phyloP scores from a whole-genome alignment of 2,329 filamentous ascomycete species.

The Cladosporium colombiae region DNA sequence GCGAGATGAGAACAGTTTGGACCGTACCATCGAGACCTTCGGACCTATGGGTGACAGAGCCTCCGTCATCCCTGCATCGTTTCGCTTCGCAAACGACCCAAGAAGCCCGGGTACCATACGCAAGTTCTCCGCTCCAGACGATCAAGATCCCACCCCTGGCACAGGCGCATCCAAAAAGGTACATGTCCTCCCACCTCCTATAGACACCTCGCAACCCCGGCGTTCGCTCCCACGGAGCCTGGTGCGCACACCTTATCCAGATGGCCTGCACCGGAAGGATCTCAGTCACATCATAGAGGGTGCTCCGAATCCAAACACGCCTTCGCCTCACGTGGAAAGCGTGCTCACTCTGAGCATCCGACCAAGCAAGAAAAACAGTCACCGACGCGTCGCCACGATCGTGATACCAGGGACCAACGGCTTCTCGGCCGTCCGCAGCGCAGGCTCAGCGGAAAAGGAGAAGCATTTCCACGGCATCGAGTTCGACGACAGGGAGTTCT shows the following conservation, averaged over 20 bases:
- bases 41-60: slow-evolving; percentile 24
- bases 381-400: slow-evolving; percentile 30
- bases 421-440: slow-evolving; percentile 28
- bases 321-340: slow-evolving; percentile 27
- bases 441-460: slow-evolving; percentile 20
- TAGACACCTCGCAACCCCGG: slow-evolving; percentile 31
- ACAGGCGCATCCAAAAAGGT: slow-evolving; percentile 27
- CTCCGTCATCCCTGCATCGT: slow-evolving; percentile 29
- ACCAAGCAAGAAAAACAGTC: slow-evolving; percentile 28
- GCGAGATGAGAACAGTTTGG: slow-evolving; percentile 31
- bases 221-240: slow-evolving; percentile 31
- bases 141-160: neutral
- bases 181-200: slow-evolving; percentile 37
- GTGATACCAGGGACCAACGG: slow-evolving; percentile 34
- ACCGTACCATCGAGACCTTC: slow-evolving; percentile 24
- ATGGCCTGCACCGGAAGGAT: slow-evolving; percentile 29
- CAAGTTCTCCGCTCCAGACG: slow-evolving; percentile 16
- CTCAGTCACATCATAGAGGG: slow-evolving; percentile 25
- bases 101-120: slow-evolving; percentile 26
- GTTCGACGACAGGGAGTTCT: slow-evolving; percentile 40
- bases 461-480: slow-evolving; percentile 21
- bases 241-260: slow-evolving; percentile 38
- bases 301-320: slow-evolving; percentile 5
- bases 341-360: slow-evolving; percentile 37
- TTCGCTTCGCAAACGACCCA: slow-evolving; percentile 27